Evolutionary conservation across 495 filamentous ascomycete genomes (phyloP), one percentile per base, ranked within the genome.

Genomic region (Collariella sp.): DNA sequence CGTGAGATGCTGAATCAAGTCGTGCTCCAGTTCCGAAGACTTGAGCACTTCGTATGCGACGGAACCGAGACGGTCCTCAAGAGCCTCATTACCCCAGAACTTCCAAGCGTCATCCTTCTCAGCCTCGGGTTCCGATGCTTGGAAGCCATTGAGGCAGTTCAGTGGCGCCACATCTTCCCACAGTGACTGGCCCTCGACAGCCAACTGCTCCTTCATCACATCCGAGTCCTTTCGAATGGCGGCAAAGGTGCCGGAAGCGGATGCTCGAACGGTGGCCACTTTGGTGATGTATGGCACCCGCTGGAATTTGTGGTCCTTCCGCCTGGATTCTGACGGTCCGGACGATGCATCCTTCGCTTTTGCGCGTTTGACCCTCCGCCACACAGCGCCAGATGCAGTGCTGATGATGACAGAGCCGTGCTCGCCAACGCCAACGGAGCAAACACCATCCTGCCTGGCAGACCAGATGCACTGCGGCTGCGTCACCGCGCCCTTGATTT

Each of bases 321-420:
- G 72, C 64, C 77, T 83, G 41, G 73, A 67, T 20, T 80, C 83
- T 6, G 62, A 66, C 11, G 56, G 57, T 2, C 78, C 70, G 5
- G 75, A 71, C 47, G 73, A 80, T 1, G 83, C 76, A 62, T 88
- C 83, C 62, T 95, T 95, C 55, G 81, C 79, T 55, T 90, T 91
- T 9, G 78, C 75, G 58, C 94, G 79, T 61, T 87, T 89, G 52
- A 88, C 79, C 43, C 91, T 83, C 51, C 79, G 82, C 91, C 91
- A 98, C 1, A 96, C 91, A 41, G 87, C 91, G 6, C 93, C 93
- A 34, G 88, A 89, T 52, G 88, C 77, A 1, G 93, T 97, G 59
- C 88, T 91, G 53, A 98, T 82, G 54, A 98, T 95, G 55, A 98
- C 88, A 2, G 90, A 95, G 7, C 90, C 94, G 72, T 96, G 87